These are phyloP conservation scores for Ulota crispa DNA, from an alignment of 225 moss, liverwort and hornwort species.

Conservation along the genomic window DNA sequence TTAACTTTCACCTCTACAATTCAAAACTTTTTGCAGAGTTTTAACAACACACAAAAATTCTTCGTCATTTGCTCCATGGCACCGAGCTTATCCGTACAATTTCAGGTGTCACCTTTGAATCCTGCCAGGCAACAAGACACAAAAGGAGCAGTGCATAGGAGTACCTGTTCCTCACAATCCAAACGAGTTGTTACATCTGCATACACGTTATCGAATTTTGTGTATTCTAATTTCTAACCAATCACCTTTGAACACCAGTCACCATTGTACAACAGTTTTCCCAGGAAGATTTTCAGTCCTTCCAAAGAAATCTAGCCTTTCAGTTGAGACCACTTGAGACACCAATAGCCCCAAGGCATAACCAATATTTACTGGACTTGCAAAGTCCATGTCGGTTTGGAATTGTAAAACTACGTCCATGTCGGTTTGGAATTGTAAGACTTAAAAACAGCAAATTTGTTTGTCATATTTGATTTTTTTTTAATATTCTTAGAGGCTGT, in stretches of 20 bases:
- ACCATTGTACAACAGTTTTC: background rate
- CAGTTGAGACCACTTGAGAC: background rate
- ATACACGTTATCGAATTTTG: background rate
- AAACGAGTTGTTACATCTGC: background rate
- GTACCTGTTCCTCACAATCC: background rate
- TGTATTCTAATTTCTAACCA: background rate
- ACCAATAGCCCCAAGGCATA: background rate
- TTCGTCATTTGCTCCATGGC: too few species aligned
- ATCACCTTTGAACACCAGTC: background rate
- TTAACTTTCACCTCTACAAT: too few species aligned
- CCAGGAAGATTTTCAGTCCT: background rate
- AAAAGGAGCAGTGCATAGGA: background rate
- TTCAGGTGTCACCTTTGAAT: background rate
- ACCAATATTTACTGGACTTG: background rate
- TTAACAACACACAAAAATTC: too few species aligned
- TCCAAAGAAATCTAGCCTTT: background rate
- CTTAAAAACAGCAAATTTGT: too few species aligned
- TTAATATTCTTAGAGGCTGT: too few species aligned
- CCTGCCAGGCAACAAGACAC: background rate
- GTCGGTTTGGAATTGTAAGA: too few species aligned
- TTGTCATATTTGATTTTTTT: too few species aligned
- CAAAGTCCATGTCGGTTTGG: too few species aligned
- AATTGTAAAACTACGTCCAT: too few species aligned
- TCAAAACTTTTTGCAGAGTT: too few species aligned
- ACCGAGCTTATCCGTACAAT: too few species aligned